Percentiles rank a stretch among this genome's conserved stretches.
Evolutionary conservation across 805 yeast species (phyloP).

Genomic region (Metschnikowia sp.): DNA sequence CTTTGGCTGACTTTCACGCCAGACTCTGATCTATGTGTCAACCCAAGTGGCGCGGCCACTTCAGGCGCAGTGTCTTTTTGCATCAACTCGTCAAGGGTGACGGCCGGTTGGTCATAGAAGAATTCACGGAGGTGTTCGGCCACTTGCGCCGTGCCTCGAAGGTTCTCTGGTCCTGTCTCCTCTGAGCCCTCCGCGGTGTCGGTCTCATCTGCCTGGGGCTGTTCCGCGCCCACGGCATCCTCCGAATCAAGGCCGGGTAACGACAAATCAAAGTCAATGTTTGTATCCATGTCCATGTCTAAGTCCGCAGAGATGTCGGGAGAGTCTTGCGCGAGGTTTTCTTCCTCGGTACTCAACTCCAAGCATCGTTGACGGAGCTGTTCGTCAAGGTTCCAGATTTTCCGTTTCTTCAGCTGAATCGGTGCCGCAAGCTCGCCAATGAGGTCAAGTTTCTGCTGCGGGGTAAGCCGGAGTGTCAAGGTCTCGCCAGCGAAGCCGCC

Average conservation of each 20-base stretch:
- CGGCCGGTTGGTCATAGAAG: conserved; percentile 21
- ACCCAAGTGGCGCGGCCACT: conserved; percentile 22
- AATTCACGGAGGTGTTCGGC: conserved; percentile 44
- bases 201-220: conserved; percentile 4
- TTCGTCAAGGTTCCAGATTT: conserved; percentile 28
- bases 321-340: conserved; percentile 6
- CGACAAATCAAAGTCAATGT: conserved; percentile 26
- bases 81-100: conserved; percentile 39
- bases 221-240: conserved; percentile 12
- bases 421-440: conserved; percentile 35
- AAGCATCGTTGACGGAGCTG: conserved; percentile 28
- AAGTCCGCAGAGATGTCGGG: conserved; percentile 7
- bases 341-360: conserved; percentile 25
- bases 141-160: conserved; percentile 51
- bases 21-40: conserved; percentile 11
- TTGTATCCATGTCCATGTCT: conserved; percentile 16
- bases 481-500: conserved; percentile 16
- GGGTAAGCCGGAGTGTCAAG: conserved; percentile 28
- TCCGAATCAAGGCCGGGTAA: conserved; percentile 26
- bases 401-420: conserved; percentile 25
- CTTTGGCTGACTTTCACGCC: conserved; percentile 35
- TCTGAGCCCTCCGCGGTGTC: not conserved
- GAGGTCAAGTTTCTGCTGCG: conserved; percentile 31
- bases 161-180: conserved; percentile 22
- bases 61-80: conserved; percentile 28